Base-by-base conservation (phyloP, 106 monocot species). In the Iris macrosiphon region DNA sequence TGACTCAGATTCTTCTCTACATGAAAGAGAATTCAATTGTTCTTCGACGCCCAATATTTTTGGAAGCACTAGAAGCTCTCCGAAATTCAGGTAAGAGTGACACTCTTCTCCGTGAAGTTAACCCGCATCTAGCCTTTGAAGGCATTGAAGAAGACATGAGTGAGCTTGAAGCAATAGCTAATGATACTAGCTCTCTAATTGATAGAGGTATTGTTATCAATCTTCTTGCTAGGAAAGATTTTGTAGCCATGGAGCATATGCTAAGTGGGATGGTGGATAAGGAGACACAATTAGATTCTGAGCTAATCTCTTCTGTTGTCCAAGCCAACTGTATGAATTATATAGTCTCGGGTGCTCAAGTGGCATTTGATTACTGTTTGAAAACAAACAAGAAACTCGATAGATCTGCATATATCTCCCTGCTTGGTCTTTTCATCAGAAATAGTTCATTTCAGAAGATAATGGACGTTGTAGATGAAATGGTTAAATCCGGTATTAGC, bases 1-100 rank as follows among this genome's bases (percentile, higher is more conserved):
- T 92, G 63, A 55, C 58, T 57, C 64, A 69, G 20, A 66, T 87
- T 82, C 86, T 92, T 2, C 44, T 54, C 1, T 83, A 79, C 65
- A 92, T 92, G 92, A 82, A 77, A 68, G 82, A 79, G 12, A 62
- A 64, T 26, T 74, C 55, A 5, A 73, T 87, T 60, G 92, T 92
- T 56, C 86, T 92, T 25, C 92, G 92, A 14, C 79, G 54, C 23
- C 68, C 92, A 10, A 35, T 83, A 60, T 92, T 82, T 61, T 30
- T 87, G 51, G 79, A 82, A 72, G 92, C 86, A 56, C 49, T 79
- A 25, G 62, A 79, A 49, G 73, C 79, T 63, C 59, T 86, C 38
- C 83, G 65, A 45, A 56, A 1, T 15, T 57, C 35, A 18, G 65
- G 76, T 32, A 65, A 71, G 49, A 80, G 57, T 59, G 77, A 83